These are phyloP conservation scores for Chamaecrista fasciculata DNA, from an alignment of 306 rosid genomes.

Conservation along the genomic window DNA sequence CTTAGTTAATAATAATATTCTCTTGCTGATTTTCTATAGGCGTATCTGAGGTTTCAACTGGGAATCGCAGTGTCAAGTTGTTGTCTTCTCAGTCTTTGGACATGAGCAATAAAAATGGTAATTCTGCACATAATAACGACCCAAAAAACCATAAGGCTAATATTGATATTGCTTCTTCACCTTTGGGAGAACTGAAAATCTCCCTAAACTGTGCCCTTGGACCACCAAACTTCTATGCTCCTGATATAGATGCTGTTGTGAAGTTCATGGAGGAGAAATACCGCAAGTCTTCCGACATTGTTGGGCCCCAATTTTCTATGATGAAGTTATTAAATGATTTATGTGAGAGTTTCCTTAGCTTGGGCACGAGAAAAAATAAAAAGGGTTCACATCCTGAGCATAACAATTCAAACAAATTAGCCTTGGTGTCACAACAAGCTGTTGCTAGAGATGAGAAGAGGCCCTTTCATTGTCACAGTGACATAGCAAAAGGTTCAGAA, in stretches of 20 bases:
- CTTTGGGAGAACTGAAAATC: slow-evolving; percentile 42
- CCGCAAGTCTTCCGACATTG: slow-evolving; percentile 12
- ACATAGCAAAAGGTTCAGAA: slow-evolving; percentile 78
- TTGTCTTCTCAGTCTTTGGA: slow-evolving; percentile 7
- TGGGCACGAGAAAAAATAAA: slow-evolving; percentile 28
- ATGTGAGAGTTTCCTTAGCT: slow-evolving; percentile 38
- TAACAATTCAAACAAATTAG: slow-evolving; percentile 12
- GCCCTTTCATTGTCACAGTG: slow-evolving; percentile 30
- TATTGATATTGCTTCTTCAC: slow-evolving; percentile 42
- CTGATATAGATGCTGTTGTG: slow-evolving; percentile 36
- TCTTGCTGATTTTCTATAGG: slow-evolving; percentile 25
- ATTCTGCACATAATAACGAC: slow-evolving; percentile 2
- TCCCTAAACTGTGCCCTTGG: slow-evolving; percentile 38
- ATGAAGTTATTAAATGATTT: slow-evolving; percentile 35
- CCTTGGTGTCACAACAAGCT: slow-evolving; percentile 23
- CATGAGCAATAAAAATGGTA: slow-evolving; percentile 21
- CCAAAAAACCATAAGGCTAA: neutral
- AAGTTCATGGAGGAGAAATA: slow-evolving; percentile 43
- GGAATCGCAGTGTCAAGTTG: slow-evolving; percentile 17
- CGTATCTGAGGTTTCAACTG: slow-evolving; percentile 21
- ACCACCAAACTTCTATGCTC: slow-evolving; percentile 31
- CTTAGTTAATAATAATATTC: neutral
- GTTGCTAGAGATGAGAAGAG: slow-evolving; percentile 25
- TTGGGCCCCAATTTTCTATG: slow-evolving; percentile 37
- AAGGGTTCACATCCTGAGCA: slow-evolving; percentile 28